phyloP scores from a whole-genome alignment of 106 monocot genomes.

The Ottelia alismoides region DNA sequence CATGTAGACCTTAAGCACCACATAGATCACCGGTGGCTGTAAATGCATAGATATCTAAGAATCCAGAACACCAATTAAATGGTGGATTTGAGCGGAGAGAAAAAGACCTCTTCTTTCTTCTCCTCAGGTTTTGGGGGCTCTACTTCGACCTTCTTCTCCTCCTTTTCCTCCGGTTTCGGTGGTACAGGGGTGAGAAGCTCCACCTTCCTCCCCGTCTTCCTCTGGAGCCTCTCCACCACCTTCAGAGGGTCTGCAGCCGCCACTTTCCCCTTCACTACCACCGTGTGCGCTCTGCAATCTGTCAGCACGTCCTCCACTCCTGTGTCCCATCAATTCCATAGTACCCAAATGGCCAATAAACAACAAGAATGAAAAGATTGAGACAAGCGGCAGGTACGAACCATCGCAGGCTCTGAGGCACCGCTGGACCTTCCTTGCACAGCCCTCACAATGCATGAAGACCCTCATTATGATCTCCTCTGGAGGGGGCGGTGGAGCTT shows the following conservation, averaged over 20 bases:
- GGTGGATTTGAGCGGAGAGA: too few relatives aligned
- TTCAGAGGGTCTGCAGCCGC: conserved; percentile 72
- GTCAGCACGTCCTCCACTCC: conserved; percentile 69
- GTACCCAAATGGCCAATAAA: background rate
- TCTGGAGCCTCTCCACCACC: too few relatives aligned
- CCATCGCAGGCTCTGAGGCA: conserved; percentile 4
- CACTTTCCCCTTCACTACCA: conserved; percentile 62
- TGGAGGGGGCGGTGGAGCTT: conserved; percentile 3
- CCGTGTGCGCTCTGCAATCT: conserved; percentile 47
- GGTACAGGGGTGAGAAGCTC: conserved; percentile 36
- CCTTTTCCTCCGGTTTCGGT: conserved; percentile 6
- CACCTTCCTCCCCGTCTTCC: too few relatives aligned
- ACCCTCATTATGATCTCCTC: conserved; percentile 12
- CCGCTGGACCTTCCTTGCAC: conserved; percentile 10
- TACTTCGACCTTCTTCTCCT: conserved; percentile 23
- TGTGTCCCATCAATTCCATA: conserved; percentile 4
- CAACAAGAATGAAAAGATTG: background rate
- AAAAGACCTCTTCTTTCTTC: too few relatives aligned
- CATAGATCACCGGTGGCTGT: conserved; percentile 33
- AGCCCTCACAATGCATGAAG: conserved; percentile 14
- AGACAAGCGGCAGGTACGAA: background rate
- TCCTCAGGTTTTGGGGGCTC: conserved; percentile 33
- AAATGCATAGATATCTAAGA: background rate
- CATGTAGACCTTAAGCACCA: too few relatives aligned
- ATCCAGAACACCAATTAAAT: too few relatives aligned